phyloP scores from a whole-genome alignment of 257 asterid species.

The Penstemon davidsonii region DNA sequence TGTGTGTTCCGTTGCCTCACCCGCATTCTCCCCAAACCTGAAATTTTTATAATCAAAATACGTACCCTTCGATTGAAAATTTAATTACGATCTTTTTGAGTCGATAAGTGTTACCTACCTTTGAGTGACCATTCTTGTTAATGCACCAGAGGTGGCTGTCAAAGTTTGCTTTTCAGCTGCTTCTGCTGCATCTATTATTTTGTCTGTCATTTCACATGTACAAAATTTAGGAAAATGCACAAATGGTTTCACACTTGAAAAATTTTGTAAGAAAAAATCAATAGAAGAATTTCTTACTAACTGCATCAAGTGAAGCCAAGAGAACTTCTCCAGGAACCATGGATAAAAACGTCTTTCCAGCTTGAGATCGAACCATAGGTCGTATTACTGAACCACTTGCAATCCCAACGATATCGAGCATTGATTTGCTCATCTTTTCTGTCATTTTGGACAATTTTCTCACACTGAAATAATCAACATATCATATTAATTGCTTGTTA shows the following conservation, averaged over 20 bases:
- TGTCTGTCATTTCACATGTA: conserved; percentile 43
- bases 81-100: background rate
- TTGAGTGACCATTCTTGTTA: conserved; percentile 55
- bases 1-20: conserved; percentile 76
- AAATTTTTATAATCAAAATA: background rate
- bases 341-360: conserved; percentile 61
- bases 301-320: conserved; percentile 80
- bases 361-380: conserved; percentile 61
- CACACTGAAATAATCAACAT: conserved; percentile 36
- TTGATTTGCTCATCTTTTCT: conserved; percentile 67
- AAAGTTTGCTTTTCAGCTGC: conserved; percentile 80
- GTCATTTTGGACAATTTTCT: conserved; percentile 80
- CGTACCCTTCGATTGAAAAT: background rate
- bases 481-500: background rate
- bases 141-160: conserved; percentile 77
- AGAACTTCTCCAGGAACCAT: conserved; percentile 80
- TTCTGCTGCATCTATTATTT: conserved; percentile 79
- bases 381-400: conserved; percentile 65
- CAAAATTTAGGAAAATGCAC: background rate
- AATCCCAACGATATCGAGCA: conserved; percentile 71
- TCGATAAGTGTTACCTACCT: conserved; percentile 23
- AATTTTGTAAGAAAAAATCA: too few relatives aligned
- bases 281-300: conserved; percentile 46
- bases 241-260: background rate
- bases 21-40: conserved; percentile 84